phyloP scores from a whole-genome alignment of 2,329 filamentous ascomycete species.

The Teratosphaeria zuluensis region DNA sequence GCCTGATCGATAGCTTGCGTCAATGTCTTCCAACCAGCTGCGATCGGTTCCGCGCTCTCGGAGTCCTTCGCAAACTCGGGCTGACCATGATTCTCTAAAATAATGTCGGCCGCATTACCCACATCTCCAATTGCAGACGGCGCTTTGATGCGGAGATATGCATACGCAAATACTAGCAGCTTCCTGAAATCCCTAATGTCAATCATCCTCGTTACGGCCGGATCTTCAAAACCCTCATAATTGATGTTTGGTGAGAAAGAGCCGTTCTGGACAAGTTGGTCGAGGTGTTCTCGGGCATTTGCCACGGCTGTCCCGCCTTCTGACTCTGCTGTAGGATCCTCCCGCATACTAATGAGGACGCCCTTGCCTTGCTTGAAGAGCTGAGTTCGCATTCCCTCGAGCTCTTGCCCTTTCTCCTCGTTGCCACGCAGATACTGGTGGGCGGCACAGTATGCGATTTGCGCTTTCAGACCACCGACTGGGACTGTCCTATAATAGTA shows the following conservation, averaged over 20 bases:
- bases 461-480: not conserved
- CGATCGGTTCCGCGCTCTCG: not conserved
- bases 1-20: not conserved
- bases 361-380: not conserved
- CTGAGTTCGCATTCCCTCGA: not conserved
- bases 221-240: not conserved
- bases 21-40: not conserved
- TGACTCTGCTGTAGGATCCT: not conserved
- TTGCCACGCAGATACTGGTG: not conserved
- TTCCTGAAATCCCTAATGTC: not conserved
- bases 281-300: not conserved
- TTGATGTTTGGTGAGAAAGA: not conserved
- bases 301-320: not conserved
- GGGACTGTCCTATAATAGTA: not conserved
- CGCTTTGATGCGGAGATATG: not conserved
- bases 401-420: not conserved
- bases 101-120: not conserved
- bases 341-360: not conserved
- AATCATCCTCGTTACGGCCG: not conserved
- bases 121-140: not conserved
- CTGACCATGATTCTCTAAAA: not conserved
- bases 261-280: not conserved
- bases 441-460: not conserved
- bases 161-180: not conserved
- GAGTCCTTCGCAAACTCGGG: not conserved